Conservation (phyloP, 2,329 filamentous ascomycete species). For the Phymatotrichopsis omnivora region DNA sequence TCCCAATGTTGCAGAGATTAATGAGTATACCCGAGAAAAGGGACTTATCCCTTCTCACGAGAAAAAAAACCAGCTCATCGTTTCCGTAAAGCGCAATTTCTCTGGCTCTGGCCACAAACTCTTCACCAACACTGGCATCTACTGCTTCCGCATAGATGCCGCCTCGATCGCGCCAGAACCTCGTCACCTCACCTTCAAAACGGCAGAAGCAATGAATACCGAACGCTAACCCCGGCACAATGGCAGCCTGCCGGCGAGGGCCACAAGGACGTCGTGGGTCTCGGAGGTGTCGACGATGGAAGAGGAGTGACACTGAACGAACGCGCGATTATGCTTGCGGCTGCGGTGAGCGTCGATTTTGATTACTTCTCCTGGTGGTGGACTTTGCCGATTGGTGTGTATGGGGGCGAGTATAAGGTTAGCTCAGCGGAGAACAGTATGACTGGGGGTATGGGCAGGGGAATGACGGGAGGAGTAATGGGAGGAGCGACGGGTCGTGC, state of each 20-base stretch:
- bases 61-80: constrained; percentile 44
- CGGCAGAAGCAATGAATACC: constrained; percentile 2
- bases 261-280: constrained; percentile 17
- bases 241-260: no score
- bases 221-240: no score
- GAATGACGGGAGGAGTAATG: constrained; percentile 32
- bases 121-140: constrained; percentile 57
- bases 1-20: no score
- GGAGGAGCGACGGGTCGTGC: constrained; percentile 35
- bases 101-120: constrained; percentile 52
- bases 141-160: constrained; percentile 54
- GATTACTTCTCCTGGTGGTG: constrained; percentile 53
- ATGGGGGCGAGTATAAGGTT: constrained; percentile 37
- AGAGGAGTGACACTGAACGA: constrained; percentile 54
- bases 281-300: constrained; percentile 10
- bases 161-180: constrained; percentile 39
- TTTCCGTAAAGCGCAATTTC: constrained; percentile 55
- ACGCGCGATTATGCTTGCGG: constrained; percentile 55
- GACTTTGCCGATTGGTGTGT: constrained; percentile 47
- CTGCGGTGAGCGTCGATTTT: constrained; percentile 55
- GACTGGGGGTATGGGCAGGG: constrained; percentile 35
- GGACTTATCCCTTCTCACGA: constrained; percentile 49
- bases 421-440: constrained; percentile 34
- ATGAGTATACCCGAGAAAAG: not conserved
- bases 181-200: constrained; percentile 36